These are phyloP conservation scores for Leptomonas pyrrhocoris DNA, from an alignment of 208 protist genomes.

Conservation along the genomic window DNA sequence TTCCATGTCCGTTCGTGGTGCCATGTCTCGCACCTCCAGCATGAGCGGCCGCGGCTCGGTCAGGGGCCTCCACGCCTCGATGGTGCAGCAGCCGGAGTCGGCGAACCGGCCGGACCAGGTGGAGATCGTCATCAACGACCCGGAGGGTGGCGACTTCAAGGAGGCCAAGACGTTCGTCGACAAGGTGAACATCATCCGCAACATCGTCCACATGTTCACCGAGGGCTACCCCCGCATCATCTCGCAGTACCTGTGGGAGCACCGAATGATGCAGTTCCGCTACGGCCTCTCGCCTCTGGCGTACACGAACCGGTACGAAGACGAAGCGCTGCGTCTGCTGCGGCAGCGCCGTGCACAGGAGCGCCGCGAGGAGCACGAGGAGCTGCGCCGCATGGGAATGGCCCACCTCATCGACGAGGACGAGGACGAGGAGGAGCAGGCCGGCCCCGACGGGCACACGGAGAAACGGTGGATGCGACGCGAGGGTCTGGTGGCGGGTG, in stretches of 20 bases:
- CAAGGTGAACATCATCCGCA: slow-evolving; percentile 71
- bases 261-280: slow-evolving; percentile 68
- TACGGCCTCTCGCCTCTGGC: slow-evolving; percentile 76
- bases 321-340: slow-evolving; percentile 67
- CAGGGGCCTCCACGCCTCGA: slow-evolving; percentile 32
- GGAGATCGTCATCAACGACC: slow-evolving; percentile 80
- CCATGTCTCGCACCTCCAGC: slow-evolving; percentile 23
- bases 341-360: slow-evolving; percentile 51
- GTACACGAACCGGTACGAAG: slow-evolving; percentile 87
- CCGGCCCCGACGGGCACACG: slow-evolving; percentile 14
- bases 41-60: slow-evolving; percentile 30
- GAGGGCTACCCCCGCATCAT: slow-evolving; percentile 90
- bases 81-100: slow-evolving; percentile 26
- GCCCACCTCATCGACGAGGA: slow-evolving; percentile 47
- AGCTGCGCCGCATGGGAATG: slow-evolving; percentile 44
- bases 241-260: slow-evolving; percentile 90
- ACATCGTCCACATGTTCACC: slow-evolving; percentile 92
- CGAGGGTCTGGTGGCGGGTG: slow-evolving; percentile 46
- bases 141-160: slow-evolving; percentile 83
- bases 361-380: slow-evolving; percentile 43
- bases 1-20: slow-evolving; percentile 34
- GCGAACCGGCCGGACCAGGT: slow-evolving; percentile 21
- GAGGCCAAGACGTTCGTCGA: slow-evolving; percentile 54
- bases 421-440: slow-evolving; percentile 27
- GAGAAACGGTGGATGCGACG: slow-evolving; percentile 52